Evolutionary conservation across 2,329 filamentous ascomycete species (phyloP).

Genomic region (Amylocarpus encephaloides): DNA sequence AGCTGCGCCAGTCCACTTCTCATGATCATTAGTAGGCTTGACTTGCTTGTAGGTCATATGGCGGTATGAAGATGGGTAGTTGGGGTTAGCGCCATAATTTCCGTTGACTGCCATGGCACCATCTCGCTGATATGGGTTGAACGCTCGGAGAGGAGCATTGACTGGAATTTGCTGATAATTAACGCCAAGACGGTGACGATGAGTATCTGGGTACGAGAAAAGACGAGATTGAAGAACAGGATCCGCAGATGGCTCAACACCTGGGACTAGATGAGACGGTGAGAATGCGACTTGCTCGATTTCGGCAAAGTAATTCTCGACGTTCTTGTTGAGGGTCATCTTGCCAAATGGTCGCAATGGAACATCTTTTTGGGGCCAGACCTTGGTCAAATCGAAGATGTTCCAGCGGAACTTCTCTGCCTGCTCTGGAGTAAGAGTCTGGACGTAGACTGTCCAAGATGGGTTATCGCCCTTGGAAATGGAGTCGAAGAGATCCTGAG

Average conservation of each 20-base stretch:
- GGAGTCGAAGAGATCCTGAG: constrained; percentile 57
- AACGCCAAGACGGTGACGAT: constrained; percentile 49
- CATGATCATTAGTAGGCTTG: constrained; percentile 38
- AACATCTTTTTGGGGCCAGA: constrained; percentile 59
- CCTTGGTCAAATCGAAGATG: constrained; percentile 64
- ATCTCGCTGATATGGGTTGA: constrained; percentile 68
- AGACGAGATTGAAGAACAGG: constrained; percentile 63
- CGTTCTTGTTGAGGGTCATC: constrained; percentile 59
- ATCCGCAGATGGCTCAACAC: constrained; percentile 63
- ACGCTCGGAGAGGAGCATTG: constrained; percentile 39
- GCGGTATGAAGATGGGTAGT: constrained; percentile 49
- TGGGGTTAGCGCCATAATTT: constrained; percentile 55
- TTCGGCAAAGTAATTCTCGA: constrained; percentile 55
- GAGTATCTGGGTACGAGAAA: constrained; percentile 65
- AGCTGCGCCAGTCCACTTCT: constrained; percentile 42
- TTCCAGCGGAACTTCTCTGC: constrained; percentile 56
- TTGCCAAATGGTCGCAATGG: constrained; percentile 55
- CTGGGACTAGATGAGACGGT: constrained; percentile 59
- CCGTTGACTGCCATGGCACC: constrained; percentile 63
- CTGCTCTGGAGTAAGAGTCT: constrained; percentile 55
- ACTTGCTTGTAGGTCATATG: constrained; percentile 38
- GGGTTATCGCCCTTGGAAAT: constrained; percentile 56
- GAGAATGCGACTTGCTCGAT: constrained; percentile 67
- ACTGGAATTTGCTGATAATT: constrained; percentile 56
- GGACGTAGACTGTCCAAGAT: constrained; percentile 58